Evolutionary conservation across 179 eudicot genomes (phyloP).

Genomic region (Silene coronaria): DNA sequence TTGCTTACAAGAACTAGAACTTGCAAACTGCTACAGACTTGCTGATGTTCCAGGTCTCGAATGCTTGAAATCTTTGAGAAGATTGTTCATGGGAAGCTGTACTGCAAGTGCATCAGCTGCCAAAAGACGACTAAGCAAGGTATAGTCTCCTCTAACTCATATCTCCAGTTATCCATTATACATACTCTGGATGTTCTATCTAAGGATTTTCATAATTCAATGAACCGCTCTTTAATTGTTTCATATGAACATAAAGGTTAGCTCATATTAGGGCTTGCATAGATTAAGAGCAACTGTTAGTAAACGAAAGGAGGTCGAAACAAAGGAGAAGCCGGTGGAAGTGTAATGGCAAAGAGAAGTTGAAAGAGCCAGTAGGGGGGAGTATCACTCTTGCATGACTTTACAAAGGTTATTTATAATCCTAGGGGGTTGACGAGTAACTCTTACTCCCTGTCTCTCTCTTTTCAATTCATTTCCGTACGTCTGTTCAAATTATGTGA

Average conservation of each 20-base stretch:
- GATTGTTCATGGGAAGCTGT: slow-evolving; percentile 51
- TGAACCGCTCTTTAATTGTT: neutral
- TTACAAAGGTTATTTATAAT: too few relatives aligned
- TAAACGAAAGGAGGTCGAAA: neutral
- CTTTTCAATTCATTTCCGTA: too few relatives aligned
- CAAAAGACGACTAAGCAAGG: slow-evolving; percentile 40
- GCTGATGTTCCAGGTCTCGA: slow-evolving; percentile 50
- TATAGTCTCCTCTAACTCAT: slow-evolving; percentile 8
- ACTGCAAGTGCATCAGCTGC: slow-evolving; percentile 26
- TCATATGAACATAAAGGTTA: neutral
- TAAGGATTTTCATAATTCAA: neutral
- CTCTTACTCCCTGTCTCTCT: too few relatives aligned
- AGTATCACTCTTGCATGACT: too few relatives aligned
- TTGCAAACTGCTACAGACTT: slow-evolving; percentile 48
- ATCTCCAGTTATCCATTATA: too few relatives aligned
- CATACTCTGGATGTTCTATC: neutral
- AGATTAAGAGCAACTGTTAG: neutral
- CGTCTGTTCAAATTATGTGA: too few relatives aligned
- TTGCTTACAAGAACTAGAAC: slow-evolving; percentile 38
- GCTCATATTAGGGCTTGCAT: neutral
- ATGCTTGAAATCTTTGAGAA: slow-evolving; percentile 44
- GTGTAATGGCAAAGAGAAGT: too few relatives aligned
- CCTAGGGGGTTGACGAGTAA: too few relatives aligned
- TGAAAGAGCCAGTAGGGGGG: too few relatives aligned
- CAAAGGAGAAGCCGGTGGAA: neutral